Evolutionary conservation across 2,329 filamentous ascomycete genomes (phyloP).

Genomic region (Sporothrix brasiliensis): DNA sequence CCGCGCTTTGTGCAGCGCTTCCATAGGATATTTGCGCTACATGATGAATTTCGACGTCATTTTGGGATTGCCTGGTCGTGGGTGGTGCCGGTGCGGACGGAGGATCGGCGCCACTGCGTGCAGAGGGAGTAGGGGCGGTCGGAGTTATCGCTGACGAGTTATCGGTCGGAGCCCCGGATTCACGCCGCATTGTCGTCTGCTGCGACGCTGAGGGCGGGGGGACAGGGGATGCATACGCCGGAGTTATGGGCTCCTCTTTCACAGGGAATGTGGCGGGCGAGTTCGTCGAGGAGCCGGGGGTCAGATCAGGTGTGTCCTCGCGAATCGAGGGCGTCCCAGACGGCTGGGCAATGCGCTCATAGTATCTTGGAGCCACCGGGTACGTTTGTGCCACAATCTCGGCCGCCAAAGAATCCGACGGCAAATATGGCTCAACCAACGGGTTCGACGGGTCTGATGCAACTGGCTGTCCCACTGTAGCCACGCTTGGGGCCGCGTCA

Average conservation of each 20-base stretch:
- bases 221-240: constrained; percentile 24
- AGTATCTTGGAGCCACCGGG: neutral
- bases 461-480: neutral
- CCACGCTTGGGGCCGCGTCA: neutral
- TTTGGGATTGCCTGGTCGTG: neutral
- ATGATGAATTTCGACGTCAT: constrained; percentile 57
- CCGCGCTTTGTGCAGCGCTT: constrained; percentile 35
- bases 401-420: neutral
- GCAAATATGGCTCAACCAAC: neutral
- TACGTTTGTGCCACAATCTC: constrained; percentile 3
- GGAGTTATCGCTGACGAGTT: neutral
- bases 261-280: constrained; percentile 5
- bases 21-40: constrained; percentile 47
- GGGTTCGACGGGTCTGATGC: neutral
- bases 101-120: neutral
- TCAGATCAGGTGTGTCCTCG: constrained; percentile 29
- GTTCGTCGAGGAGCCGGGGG: constrained; percentile 18
- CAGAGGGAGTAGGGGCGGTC: neutral
- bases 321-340: constrained; percentile 1
- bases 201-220: constrained; percentile 38
- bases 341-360: neutral
- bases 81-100: neutral
- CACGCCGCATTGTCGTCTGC: neutral
- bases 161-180: neutral
- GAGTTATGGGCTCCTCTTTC: constrained; percentile 27